Evolutionary conservation across 2,329 filamentous ascomycete species (phyloP), one percentile per base, ranked within the genome.

Genomic region (Leptosphaerulina australis): DNA sequence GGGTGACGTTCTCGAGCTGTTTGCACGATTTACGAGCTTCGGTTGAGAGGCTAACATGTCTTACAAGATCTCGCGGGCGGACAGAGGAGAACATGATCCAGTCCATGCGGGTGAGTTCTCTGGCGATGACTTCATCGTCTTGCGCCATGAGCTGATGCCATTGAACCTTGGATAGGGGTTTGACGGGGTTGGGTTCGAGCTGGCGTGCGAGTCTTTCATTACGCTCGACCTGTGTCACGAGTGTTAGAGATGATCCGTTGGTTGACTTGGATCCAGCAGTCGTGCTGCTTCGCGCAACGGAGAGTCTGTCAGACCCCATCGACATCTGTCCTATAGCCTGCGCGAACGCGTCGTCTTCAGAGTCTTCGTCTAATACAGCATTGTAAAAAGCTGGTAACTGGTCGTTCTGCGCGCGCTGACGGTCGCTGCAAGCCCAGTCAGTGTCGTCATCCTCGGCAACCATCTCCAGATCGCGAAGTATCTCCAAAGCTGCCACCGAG

Each of bases 1-100:
- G 88, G 66, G 94, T 92, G 44, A 97, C 91, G 66, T 96, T 93
- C 53, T 87, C 85, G 62, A 97, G 79, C 62, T 85, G 88, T 68
- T 84, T 87, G 70, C 87, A 90, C 63, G 85, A 87, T 65, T 89
- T 87, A 72, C 89, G 89, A 51, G 88, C 82, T 33, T 86, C 80
- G 0, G 81, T 67, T 0, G 87, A 84, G 36, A 97, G 77, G 65
- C 87, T 94, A 58, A 97, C 92, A 68, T 97, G 90, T 4, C 94
- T 88, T 31, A 97, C 88, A 38, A 97, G 85, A 73, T 99, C 94
- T 50, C 94, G 89, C 46, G 96, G 89, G 20, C 91, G 86, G 55
- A 97, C 96, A 1, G 91, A 92, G 43, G 90, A 95, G 72, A 97
- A 97, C 88, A 97, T 94, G 71, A 95, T 86, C 93, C 93, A 97